Percentiles rank a stretch among this genome's conserved stretches.
Conservation (phyloP, 441 rosid species). For the Jatropha podagrica region DNA sequence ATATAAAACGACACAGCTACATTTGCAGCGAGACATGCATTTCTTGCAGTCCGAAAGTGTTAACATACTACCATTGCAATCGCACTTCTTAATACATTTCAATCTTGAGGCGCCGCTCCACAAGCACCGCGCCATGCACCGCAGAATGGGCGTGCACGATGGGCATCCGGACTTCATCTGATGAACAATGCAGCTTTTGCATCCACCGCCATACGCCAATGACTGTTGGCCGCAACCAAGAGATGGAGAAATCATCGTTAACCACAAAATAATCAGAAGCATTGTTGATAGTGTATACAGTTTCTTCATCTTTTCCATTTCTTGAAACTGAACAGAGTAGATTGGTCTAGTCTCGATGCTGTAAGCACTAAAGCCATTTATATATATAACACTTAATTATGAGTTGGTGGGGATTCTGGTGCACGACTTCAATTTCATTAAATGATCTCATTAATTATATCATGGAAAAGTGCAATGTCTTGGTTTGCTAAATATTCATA, state of each 20-base stretch:
- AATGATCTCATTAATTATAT: conserved; percentile 11
- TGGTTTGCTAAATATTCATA: conserved; percentile 28
- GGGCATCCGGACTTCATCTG: conserved; percentile 65
- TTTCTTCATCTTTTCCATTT: background rate
- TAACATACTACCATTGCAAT: conserved; percentile 49
- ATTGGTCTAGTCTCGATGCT: too few species aligned
- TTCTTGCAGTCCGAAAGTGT: conserved; percentile 60
- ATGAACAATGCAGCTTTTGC: conserved; percentile 53
- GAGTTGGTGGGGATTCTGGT: background rate
- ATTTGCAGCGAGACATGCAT: conserved; percentile 75
- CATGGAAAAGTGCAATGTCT: conserved; percentile 19
- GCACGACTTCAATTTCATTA: conserved; percentile 11
- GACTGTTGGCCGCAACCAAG: conserved; percentile 19
- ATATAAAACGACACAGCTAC: conserved; percentile 24
- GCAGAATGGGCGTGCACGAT: conserved; percentile 53
- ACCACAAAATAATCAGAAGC: background rate
- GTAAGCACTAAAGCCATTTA: too few species aligned
- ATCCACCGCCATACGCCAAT: conserved; percentile 29
- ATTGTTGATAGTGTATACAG: background rate
- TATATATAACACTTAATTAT: too few species aligned
- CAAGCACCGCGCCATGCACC: conserved; percentile 81
- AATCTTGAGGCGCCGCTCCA: conserved; percentile 59
- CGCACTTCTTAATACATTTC: conserved; percentile 50
- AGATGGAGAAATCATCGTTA: conserved; percentile 19
- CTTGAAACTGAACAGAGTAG: background rate